These are phyloP conservation scores for Colletotrichum cuscutae DNA, from an alignment of 2,329 filamentous ascomycete species.

Conservation along the genomic window DNA sequence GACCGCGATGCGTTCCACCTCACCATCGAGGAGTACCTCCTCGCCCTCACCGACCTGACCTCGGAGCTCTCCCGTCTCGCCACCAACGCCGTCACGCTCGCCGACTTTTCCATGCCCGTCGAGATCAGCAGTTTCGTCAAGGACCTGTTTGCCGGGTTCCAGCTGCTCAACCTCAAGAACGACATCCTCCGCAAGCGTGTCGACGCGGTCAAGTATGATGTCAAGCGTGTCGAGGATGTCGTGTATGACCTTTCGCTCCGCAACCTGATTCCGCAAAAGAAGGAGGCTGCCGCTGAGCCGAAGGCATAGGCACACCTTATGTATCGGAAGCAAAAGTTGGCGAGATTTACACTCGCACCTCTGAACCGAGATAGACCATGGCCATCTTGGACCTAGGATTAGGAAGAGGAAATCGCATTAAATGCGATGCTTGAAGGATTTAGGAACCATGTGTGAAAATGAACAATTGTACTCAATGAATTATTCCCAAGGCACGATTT, in stretches of 20 bases:
- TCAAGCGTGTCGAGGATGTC: conserved; percentile 98
- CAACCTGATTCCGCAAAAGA: conserved; percentile 72
- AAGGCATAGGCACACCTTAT: neutral
- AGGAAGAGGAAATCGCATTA: too few relatives aligned
- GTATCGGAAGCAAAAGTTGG: too few relatives aligned
- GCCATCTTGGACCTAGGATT: neutral
- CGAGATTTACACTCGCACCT: neutral
- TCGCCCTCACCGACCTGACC: conserved; percentile 85
- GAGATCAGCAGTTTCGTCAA: conserved; percentile 94
- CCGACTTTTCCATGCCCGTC: conserved; percentile 86
- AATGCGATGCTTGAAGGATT: neutral
- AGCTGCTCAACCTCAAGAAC: conserved; percentile 97
- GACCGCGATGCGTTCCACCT: conserved; percentile 92
- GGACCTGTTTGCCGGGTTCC: conserved; percentile 94
- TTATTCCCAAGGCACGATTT: too few relatives aligned
- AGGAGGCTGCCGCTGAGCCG: conserved; percentile 1
- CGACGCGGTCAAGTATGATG: conserved; percentile 95
- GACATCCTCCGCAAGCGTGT: conserved; percentile 87
- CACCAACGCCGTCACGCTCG: conserved; percentile 92
- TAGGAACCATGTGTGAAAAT: neutral
- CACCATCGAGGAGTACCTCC: conserved; percentile 96
- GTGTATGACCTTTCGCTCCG: conserved; percentile 94
- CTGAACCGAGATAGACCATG: neutral
- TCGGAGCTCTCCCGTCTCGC: conserved; percentile 92
- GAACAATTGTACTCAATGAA: neutral